Conservation (phyloP, 345 rosid genomes). For the Cardamine occulta region DNA sequence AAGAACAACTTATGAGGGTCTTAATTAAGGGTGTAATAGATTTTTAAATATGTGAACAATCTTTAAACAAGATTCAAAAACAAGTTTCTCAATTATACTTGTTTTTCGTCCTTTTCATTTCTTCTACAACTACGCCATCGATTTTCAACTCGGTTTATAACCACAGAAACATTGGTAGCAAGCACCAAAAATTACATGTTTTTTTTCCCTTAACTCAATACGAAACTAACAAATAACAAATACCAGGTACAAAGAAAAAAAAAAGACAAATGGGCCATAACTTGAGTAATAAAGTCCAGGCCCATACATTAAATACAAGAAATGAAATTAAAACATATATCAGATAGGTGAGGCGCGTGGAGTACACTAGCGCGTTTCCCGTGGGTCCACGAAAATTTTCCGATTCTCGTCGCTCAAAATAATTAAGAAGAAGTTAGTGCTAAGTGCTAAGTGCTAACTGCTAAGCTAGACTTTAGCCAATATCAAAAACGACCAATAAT, state of each 20-base stretch:
- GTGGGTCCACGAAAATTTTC: neutral
- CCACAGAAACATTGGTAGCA: too few relatives aligned
- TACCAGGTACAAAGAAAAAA: neutral
- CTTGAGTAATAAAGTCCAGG: neutral
- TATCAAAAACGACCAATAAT: neutral
- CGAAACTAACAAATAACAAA: neutral
- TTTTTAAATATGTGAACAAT: too few relatives aligned
- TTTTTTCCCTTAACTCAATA: too few relatives aligned
- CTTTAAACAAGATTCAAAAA: too few relatives aligned
- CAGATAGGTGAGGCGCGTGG: neutral
- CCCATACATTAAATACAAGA: slow-evolving; percentile 6
- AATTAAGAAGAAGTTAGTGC: neutral
- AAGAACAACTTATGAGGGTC: too few relatives aligned
- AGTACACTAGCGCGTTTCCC: neutral
- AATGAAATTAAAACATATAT: neutral
- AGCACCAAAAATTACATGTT: too few relatives aligned
- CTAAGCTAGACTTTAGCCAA: slow-evolving; percentile 16
- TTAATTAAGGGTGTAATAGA: too few relatives aligned
- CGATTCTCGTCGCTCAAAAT: neutral
- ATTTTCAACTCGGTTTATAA: too few relatives aligned
- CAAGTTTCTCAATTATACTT: too few relatives aligned
- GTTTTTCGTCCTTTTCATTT: too few relatives aligned
- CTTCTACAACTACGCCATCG: too few relatives aligned
- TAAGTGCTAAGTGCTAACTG: neutral
- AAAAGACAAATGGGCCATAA: neutral